A percentile compares a stretch with the other conserved stretches of the same genome.
Conservation (phyloP, 352 stramenopile genomes). For the Pythium rhizo-oryzae region DNA sequence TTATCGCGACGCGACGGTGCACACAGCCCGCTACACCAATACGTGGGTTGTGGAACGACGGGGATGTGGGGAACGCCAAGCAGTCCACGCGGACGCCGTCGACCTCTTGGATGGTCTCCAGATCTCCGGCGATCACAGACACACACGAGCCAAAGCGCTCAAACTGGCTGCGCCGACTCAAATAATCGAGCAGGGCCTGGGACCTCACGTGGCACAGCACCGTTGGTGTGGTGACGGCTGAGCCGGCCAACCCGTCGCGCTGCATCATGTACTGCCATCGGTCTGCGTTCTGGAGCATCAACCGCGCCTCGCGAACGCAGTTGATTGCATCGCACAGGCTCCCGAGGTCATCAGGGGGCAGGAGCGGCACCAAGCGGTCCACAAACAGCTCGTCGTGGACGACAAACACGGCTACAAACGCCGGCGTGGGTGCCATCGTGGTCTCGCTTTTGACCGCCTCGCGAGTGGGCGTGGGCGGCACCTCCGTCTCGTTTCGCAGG, state of each 20-base stretch:
- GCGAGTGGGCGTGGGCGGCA: no score
- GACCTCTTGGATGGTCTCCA: conserved; percentile 41
- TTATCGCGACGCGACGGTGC: conserved; percentile 46
- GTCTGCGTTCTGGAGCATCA: conserved; percentile 1
- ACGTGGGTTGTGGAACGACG: conserved; percentile 38
- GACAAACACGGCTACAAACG: background rate
- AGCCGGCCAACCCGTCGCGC: conserved; percentile 8
- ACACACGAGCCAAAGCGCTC: conserved; percentile 42
- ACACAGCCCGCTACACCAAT: conserved; percentile 51
- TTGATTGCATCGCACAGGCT: conserved; percentile 18
- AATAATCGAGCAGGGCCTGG: conserved; percentile 36
- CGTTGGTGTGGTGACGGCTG: conserved; percentile 7
- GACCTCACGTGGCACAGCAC: conserved; percentile 22
- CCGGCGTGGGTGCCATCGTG: no score
- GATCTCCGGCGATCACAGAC: conserved; percentile 44
- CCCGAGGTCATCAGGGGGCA: conserved; percentile 1
- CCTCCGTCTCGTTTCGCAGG: background rate
- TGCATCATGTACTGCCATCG: conserved; percentile 17
- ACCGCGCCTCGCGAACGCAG: background rate
- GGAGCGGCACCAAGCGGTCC: background rate
- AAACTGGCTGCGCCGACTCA: conserved; percentile 45
- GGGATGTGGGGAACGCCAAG: conserved; percentile 61
- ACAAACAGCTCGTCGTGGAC: conserved; percentile 4
- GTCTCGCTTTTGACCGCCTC: no score
- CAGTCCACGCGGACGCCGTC: conserved; percentile 47